Evolutionary conservation across 257 asterid genomes (phyloP).

Genomic region (Sherardia arvensis): DNA sequence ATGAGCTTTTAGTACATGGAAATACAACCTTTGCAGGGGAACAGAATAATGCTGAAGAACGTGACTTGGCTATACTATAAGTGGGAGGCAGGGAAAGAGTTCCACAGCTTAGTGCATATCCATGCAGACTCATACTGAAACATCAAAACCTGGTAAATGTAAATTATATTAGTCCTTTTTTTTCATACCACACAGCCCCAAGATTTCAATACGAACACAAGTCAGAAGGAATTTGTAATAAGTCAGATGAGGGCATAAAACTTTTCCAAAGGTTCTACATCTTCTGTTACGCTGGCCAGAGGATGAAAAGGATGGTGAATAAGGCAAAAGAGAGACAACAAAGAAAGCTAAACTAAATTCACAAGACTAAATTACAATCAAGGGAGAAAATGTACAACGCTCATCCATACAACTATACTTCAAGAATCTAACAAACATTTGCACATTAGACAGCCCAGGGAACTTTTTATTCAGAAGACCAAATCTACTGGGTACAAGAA

Average conservation of each 20-base stretch:
- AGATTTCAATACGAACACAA: not conserved
- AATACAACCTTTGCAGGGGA: conserved; percentile 17
- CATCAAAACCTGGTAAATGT: not conserved
- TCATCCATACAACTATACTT: not conserved
- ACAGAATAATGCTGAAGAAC: conserved; percentile 10
- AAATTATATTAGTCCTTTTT: not conserved
- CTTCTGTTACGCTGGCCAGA: not conserved
- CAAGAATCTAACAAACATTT: no score
- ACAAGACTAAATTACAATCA: not conserved
- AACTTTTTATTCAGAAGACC: not conserved
- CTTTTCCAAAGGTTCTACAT: not conserved
- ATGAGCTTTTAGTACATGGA: conserved; percentile 17
- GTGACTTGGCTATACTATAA: conserved; percentile 21
- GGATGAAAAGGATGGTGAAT: not conserved
- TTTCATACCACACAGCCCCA: not conserved
- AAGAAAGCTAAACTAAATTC: not conserved
- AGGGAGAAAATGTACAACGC: no score
- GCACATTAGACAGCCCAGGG: not conserved
- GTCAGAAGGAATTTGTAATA: not conserved
- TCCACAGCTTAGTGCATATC: conserved; percentile 33
- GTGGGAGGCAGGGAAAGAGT: conserved; percentile 23
- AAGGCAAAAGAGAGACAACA: not conserved
- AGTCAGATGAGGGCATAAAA: not conserved
- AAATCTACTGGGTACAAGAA: not conserved
- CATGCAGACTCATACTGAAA: conserved; percentile 46